These are phyloP conservation scores for Juglanconis sp. DNA, from an alignment of 2,329 filamentous ascomycete genomes.

Conservation along the genomic window DNA sequence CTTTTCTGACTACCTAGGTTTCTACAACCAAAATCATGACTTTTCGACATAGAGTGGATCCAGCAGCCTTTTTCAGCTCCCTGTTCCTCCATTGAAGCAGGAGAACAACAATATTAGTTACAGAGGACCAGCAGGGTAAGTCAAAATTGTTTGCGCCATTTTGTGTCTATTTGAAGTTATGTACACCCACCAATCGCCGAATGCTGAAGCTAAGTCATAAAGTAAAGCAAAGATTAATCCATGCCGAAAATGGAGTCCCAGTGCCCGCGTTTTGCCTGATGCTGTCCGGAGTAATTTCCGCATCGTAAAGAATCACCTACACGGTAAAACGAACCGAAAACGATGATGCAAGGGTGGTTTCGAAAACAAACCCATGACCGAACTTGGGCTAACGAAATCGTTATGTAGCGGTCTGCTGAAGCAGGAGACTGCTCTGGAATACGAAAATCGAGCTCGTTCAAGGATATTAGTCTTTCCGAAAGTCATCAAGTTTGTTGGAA, in stretches of 20 bases:
- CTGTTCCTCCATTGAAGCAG: too few relatives aligned
- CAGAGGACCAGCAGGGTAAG: too few relatives aligned
- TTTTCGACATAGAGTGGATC: too few relatives aligned
- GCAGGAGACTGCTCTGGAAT: background rate
- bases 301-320: background rate
- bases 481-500: background rate
- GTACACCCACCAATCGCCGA: constrained; percentile 1
- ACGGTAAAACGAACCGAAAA: background rate
- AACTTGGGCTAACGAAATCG: background rate
- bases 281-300: background rate
- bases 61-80: too few relatives aligned
- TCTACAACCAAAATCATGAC: too few relatives aligned
- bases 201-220: background rate
- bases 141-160: background rate
- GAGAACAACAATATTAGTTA: too few relatives aligned
- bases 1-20: too few relatives aligned
- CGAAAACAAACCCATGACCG: background rate
- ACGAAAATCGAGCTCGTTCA: background rate
- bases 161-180: background rate
- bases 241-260: background rate
- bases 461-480: background rate
- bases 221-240: background rate
- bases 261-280: background rate
- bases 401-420: background rate
- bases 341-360: background rate